These are phyloP conservation scores for Neurospora cerealis DNA, from an alignment of 495 filamentous ascomycete genomes.

Conservation along the genomic window DNA sequence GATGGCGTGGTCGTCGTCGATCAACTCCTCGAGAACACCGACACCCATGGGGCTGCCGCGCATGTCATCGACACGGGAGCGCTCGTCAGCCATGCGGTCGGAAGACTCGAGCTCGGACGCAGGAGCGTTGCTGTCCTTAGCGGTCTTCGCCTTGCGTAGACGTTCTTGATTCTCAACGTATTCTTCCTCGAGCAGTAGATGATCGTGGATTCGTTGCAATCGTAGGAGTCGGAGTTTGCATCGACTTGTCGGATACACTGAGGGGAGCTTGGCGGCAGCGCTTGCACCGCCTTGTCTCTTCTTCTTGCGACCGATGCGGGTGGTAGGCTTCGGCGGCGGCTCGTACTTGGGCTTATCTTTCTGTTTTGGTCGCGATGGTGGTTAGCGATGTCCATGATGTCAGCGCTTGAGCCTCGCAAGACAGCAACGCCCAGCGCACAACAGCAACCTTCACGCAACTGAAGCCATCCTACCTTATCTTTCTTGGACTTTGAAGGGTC, in stretches of 20 bases:
- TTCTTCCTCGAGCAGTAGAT: constrained; percentile 92
- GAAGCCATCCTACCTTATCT: constrained; percentile 64
- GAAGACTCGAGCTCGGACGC: constrained; percentile 50
- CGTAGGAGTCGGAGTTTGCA: constrained; percentile 95
- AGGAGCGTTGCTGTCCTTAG: constrained; percentile 54
- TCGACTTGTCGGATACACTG: constrained; percentile 86
- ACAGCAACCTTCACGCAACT: constrained; percentile 1
- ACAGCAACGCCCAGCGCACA: background rate
- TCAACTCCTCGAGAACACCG: constrained; percentile 95
- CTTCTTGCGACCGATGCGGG: constrained; percentile 97
- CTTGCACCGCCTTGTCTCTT: constrained; percentile 85
- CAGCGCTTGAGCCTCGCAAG: background rate
- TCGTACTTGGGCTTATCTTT: constrained; percentile 99
- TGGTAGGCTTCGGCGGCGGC: constrained; percentile 91
- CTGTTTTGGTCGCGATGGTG: constrained; percentile 35
- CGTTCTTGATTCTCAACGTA: constrained; percentile 99
- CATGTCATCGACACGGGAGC: constrained; percentile 96
- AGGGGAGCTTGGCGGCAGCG: constrained; percentile 86
- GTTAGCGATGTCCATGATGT: constrained; percentile 8
- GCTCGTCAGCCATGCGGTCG: constrained; percentile 85
- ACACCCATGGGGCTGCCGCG: constrained; percentile 97
- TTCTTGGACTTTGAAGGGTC: constrained; percentile 72
- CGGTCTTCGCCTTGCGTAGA: constrained; percentile 79
- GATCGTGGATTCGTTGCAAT: constrained; percentile 98
- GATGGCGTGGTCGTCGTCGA: constrained; percentile 98